phyloP scores from a whole-genome alignment of 495 filamentous ascomycete species.

The Pseudotulostoma volvatum region DNA sequence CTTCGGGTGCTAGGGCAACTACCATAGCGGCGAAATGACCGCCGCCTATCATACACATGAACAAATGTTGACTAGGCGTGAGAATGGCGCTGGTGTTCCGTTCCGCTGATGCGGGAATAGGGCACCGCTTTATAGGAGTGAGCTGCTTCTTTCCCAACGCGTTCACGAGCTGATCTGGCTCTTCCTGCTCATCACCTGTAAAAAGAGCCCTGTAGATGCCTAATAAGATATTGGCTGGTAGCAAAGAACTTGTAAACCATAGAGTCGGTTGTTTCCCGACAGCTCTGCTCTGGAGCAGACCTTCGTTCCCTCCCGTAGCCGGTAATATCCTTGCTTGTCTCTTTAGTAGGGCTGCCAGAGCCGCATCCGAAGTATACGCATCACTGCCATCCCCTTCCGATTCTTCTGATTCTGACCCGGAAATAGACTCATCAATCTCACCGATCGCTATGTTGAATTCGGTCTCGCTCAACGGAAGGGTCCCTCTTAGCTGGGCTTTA shows the following conservation, averaged over 20 bases:
- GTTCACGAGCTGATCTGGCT: constrained; percentile 41
- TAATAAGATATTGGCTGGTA: constrained; percentile 63
- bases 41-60: constrained; percentile 96
- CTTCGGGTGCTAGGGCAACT: constrained; percentile 68
- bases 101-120: constrained; percentile 27
- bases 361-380: constrained; percentile 40
- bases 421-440: constrained; percentile 78
- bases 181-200: constrained; percentile 49
- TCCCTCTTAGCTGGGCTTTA: constrained; percentile 68
- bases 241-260: constrained; percentile 63
- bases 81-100: constrained; percentile 33
- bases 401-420: constrained; percentile 52
- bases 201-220: constrained; percentile 81
- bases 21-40: constrained; percentile 97
- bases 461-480: constrained; percentile 47
- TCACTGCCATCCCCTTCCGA: constrained; percentile 39
- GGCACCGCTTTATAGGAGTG: constrained; percentile 37
- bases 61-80: constrained; percentile 61
- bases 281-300: constrained; percentile 32
- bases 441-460: constrained; percentile 77
- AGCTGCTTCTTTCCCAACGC: constrained; percentile 61
- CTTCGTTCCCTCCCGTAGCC: constrained; percentile 33
- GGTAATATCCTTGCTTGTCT: constrained; percentile 60
- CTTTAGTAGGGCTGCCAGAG: constrained; percentile 57
- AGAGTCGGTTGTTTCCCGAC: constrained; percentile 58